Conservation (phyloP, 345 rosid genomes). For the Streptanthus diversifolius region DNA sequence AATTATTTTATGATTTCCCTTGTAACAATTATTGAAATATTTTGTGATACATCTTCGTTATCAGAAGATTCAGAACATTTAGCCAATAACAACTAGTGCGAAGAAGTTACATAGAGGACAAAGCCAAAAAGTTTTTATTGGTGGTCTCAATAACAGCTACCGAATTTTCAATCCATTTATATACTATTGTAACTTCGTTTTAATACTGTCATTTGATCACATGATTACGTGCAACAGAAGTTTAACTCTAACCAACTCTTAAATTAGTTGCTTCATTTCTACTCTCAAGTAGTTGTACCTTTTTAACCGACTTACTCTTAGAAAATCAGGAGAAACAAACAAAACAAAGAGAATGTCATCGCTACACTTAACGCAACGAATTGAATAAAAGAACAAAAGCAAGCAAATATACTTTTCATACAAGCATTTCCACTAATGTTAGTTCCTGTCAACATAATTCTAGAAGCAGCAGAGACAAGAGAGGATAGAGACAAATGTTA, state of each 20-base stretch:
- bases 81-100: too few species aligned
- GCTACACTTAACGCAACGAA: slow-evolving; percentile 16
- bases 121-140: neutral
- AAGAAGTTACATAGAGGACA: neutral
- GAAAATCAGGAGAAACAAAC: slow-evolving; percentile 4
- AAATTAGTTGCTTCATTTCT: slow-evolving; percentile 8
- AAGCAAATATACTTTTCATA: slow-evolving; percentile 25
- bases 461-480: neutral
- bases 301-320: neutral
- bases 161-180: neutral
- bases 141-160: neutral
- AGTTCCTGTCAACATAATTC: slow-evolving; percentile 18
- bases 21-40: too few species aligned
- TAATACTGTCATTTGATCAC: neutral
- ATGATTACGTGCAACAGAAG: slow-evolving; percentile 10
- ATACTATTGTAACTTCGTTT: neutral
- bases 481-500: neutral
- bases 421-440: slow-evolving; percentile 17
- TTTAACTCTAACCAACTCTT: neutral
- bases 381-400: neutral
- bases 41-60: too few species aligned
- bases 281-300: slow-evolving; percentile 24
- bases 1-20: too few species aligned
- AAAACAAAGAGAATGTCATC: slow-evolving; percentile 2
- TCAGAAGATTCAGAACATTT: too few species aligned